Percentiles rank a stretch among this genome's conserved stretches.
Evolutionary conservation across 2,329 filamentous ascomycete genomes (phyloP).

Genomic region (Dactylonectria estremocensis): DNA sequence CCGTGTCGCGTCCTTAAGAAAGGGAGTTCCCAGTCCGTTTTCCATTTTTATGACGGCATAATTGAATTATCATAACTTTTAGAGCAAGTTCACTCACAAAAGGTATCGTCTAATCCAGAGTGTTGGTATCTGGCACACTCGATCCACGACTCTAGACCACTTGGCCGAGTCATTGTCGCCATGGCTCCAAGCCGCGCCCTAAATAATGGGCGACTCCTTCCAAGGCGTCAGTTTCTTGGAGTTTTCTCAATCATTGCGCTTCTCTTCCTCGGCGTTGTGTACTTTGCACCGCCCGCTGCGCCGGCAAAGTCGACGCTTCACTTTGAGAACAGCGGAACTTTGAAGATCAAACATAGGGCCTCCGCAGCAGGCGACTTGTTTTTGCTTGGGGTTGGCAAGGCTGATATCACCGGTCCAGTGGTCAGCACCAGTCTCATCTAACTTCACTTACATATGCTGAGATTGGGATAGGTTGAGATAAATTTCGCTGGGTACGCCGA

Average conservation of each 20-base stretch:
- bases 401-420: conserved; percentile 79
- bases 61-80: not conserved
- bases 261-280: not conserved
- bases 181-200: not conserved
- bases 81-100: not conserved
- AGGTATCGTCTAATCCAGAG: not conserved
- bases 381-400: conserved; percentile 70
- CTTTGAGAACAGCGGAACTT: not conserved
- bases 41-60: not conserved
- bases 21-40: not conserved
- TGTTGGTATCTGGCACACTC: not conserved
- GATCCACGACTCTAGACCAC: not conserved
- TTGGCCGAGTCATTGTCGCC: not conserved
- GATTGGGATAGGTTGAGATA: conserved; percentile 78
- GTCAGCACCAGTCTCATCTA: conserved; percentile 59
- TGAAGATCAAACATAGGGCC: conserved; percentile 10
- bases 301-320: not conserved
- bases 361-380: conserved; percentile 55
- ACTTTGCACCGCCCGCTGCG: not conserved
- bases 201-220: not conserved
- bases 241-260: conserved; percentile 10
- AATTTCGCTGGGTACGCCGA: conserved; percentile 73
- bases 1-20: not conserved
- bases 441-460: not conserved
- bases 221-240: not conserved